These are phyloP conservation scores for Alternaria solani DNA, from an alignment of 2,329 filamentous ascomycete genomes.

Conservation along the genomic window DNA sequence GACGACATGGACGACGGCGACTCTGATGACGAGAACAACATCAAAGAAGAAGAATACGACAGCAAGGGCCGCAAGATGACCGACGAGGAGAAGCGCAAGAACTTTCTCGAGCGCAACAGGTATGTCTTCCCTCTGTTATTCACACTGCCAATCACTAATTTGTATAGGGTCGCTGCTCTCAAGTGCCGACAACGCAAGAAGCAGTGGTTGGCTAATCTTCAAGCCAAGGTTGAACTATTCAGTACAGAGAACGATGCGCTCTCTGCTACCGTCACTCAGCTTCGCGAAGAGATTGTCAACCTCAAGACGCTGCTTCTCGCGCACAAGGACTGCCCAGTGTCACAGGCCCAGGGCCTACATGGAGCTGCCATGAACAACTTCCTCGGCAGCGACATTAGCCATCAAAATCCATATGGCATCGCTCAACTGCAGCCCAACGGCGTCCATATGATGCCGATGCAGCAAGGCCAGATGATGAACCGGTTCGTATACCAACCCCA, in stretches of 20 bases:
- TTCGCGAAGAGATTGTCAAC: constrained; percentile 93
- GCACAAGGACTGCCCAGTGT: constrained; percentile 95
- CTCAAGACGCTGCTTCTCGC: constrained; percentile 91
- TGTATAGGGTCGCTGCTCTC: constrained; percentile 82
- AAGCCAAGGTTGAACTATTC: constrained; percentile 93
- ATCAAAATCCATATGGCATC: constrained; percentile 60
- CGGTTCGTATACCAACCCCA: constrained; percentile 46
- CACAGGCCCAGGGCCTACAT: constrained; percentile 79
- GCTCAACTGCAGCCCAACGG: constrained; percentile 53
- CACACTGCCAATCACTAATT: constrained; percentile 28
- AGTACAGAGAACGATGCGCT: constrained; percentile 90
- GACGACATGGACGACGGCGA: constrained; percentile 60
- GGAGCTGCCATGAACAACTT: constrained; percentile 61
- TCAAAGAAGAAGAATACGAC: constrained; percentile 48
- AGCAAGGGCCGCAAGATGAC: constrained; percentile 86
- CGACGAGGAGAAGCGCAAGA: constrained; percentile 97
- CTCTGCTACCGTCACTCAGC: constrained; percentile 79
- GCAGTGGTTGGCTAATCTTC: constrained; percentile 95
- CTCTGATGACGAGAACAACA: constrained; percentile 48
- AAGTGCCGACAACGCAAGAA: constrained; percentile 99
- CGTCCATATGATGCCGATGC: constrained; percentile 54
- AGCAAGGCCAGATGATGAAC: constrained; percentile 49
- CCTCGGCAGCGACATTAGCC: constrained; percentile 55
- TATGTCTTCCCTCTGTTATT: constrained; percentile 58
- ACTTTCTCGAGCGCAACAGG: constrained; percentile 96